Conservation (phyloP, 805 yeast species). For the Cyberlindnera bimundalis region DNA sequence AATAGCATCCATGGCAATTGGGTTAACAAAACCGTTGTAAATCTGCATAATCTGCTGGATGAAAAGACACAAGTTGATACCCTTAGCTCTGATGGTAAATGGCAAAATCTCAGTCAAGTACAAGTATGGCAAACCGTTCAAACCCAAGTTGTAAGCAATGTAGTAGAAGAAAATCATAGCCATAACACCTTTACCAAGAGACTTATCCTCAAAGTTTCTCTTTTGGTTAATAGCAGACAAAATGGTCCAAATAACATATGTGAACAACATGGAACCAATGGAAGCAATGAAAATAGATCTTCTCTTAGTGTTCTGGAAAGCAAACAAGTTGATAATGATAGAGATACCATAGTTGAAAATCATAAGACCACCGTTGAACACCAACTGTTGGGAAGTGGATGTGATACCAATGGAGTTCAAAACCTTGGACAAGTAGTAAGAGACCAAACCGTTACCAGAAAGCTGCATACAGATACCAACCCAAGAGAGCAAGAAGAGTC, state of each 20-base stretch:
- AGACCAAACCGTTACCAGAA: conserved; percentile 50
- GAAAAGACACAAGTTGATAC: conserved; percentile 24
- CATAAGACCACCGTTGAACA: conserved; percentile 50
- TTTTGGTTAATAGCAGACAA: conserved; percentile 45
- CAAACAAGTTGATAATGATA: conserved; percentile 29
- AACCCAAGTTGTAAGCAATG: conserved; percentile 39
- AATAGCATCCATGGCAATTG: conserved; percentile 36
- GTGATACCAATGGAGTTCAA: conserved; percentile 52
- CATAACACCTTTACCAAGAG: conserved; percentile 43
- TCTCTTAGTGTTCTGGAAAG: conserved; percentile 33
- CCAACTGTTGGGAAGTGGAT: conserved; percentile 40
- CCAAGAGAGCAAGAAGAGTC: conserved; percentile 35
- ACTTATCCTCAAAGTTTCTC: conserved; percentile 37
- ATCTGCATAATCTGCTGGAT: conserved; percentile 28
- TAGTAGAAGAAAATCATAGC: conserved; percentile 50
- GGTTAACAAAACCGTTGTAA: conserved; percentile 35
- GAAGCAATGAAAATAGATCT: conserved; percentile 36
- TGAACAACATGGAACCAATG: conserved; percentile 34
- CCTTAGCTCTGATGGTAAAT: conserved; percentile 32
- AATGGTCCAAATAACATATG: conserved; percentile 42
- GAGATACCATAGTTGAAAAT: conserved; percentile 41
- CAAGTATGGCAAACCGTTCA: conserved; percentile 43
- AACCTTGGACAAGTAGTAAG: conserved; percentile 49
- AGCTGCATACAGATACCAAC: conserved; percentile 36
- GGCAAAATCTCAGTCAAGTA: conserved; percentile 43